phyloP scores from a whole-genome alignment of 129 eudicot genomes.

The Erigeron canadensis region DNA sequence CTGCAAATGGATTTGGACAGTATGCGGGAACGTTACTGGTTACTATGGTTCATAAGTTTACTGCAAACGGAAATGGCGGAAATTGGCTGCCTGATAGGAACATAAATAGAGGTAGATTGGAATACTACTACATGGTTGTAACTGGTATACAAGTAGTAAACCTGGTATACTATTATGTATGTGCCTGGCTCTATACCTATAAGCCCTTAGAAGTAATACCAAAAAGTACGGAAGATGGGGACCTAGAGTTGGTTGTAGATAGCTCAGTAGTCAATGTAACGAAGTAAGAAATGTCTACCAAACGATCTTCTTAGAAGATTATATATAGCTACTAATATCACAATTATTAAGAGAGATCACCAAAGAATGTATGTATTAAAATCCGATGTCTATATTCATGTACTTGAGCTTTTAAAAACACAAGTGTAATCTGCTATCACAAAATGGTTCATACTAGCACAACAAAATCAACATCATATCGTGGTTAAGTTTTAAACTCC shows the following conservation, averaged over 20 bases:
- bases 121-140: conserved; percentile 60
- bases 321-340: too few relatives aligned
- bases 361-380: not conserved
- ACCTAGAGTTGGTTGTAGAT: conserved; percentile 40
- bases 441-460: not conserved
- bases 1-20: conserved; percentile 49
- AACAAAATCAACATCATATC: not conserved
- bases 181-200: conserved; percentile 50
- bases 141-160: conserved; percentile 47
- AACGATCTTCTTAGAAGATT: too few relatives aligned
- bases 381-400: not conserved
- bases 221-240: conserved; percentile 31
- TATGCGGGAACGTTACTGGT: conserved; percentile 69
- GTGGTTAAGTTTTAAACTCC: not conserved
- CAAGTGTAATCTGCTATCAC: not conserved
- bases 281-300: not conserved
- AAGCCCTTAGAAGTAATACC: conserved; percentile 41
- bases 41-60: conserved; percentile 54
- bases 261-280: conserved; percentile 9
- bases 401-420: not conserved
- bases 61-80: conserved; percentile 26
- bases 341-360: too few relatives aligned
- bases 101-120: conserved; percentile 60
- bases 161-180: conserved; percentile 42
- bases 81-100: conserved; percentile 85